phyloP scores from a whole-genome alignment of 768 basidiomycete genomes.

The Kwoniella europaea region DNA sequence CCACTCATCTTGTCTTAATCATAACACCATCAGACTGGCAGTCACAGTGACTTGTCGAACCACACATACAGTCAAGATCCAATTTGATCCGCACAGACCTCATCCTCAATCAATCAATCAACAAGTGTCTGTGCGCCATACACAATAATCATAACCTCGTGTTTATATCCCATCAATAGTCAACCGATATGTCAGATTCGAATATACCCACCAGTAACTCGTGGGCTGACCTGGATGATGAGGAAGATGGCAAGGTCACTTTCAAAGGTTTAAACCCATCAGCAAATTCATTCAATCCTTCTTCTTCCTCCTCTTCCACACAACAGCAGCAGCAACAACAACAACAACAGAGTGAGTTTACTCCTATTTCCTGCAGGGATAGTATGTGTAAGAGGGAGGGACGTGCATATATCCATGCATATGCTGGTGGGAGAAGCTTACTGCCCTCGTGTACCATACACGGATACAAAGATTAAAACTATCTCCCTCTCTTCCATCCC shows the following conservation, averaged over 20 bases:
- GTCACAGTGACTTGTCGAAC: too few relatives aligned
- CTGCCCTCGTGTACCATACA: not conserved
- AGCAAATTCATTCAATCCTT: constrained; percentile 14
- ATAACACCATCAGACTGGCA: not conserved
- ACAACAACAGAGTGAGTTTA: constrained; percentile 23
- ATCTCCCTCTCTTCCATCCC: not conserved
- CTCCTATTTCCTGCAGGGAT: too few relatives aligned
- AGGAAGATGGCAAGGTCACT: constrained; percentile 25
- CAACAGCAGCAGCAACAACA: not conserved
- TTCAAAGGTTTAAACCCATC: constrained; percentile 19
- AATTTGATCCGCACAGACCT: constrained; percentile 11
- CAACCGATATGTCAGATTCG: constrained; percentile 6
- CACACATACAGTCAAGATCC: not conserved
- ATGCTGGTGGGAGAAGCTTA: not conserved
- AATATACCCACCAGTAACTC: constrained; percentile 9
- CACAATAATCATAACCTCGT: constrained; percentile 2
- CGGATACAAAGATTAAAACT: not conserved
- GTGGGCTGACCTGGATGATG: constrained; percentile 28
- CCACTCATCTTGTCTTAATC: not conserved
- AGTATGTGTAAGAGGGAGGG: not conserved
- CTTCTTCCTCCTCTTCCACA: constrained; percentile 14
- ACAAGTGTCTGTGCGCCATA: constrained; percentile 13
- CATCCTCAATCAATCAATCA: not conserved
- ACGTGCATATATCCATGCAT: constrained; percentile 2
- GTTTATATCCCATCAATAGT: not conserved